Evolutionary conservation across 352 stramenopile species (phyloP).

Genomic region (Pythium grandisporangium): DNA sequence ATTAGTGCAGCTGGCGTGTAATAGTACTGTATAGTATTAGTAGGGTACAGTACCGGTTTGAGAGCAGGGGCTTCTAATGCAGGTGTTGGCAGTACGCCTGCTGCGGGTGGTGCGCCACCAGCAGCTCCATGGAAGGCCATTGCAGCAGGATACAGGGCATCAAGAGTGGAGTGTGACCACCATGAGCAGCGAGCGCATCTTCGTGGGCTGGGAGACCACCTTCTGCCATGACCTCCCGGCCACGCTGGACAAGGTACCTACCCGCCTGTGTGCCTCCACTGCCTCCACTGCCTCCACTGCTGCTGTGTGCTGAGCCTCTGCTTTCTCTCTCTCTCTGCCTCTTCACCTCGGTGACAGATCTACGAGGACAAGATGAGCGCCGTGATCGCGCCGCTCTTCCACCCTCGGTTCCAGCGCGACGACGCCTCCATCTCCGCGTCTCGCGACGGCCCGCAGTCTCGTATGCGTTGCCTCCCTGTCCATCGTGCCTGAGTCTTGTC

Average conservation of each 20-base stretch:
- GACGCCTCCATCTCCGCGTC: constrained; percentile 44
- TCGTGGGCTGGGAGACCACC: constrained; percentile 68
- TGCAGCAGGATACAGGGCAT: no score
- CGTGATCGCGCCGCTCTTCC: constrained; percentile 73
- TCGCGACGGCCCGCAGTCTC: constrained; percentile 44
- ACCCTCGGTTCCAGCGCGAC: constrained; percentile 76
- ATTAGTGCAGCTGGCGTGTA: no score
- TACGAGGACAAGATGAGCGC: constrained; percentile 76
- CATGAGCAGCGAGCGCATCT: constrained; percentile 42
- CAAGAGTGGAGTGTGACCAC: neutral
- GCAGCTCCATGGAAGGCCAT: no score
- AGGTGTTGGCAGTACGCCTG: no score
- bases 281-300: neutral
- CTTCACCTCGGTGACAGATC: no score
- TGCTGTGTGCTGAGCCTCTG: neutral
- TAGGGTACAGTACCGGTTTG: no score
- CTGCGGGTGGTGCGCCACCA: no score
- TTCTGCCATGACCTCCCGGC: constrained; percentile 60
- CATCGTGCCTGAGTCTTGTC: neutral
- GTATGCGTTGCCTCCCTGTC: constrained; percentile 24
- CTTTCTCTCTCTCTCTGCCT: no score
- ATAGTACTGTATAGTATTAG: no score
- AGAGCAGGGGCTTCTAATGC: no score
- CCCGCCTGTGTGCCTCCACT: neutral
- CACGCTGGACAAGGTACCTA: constrained; percentile 22